Evolutionary conservation across 495 filamentous ascomycete genomes (phyloP), one percentile per base, ranked within the genome.

Genomic region (Penicillium ucsense): DNA sequence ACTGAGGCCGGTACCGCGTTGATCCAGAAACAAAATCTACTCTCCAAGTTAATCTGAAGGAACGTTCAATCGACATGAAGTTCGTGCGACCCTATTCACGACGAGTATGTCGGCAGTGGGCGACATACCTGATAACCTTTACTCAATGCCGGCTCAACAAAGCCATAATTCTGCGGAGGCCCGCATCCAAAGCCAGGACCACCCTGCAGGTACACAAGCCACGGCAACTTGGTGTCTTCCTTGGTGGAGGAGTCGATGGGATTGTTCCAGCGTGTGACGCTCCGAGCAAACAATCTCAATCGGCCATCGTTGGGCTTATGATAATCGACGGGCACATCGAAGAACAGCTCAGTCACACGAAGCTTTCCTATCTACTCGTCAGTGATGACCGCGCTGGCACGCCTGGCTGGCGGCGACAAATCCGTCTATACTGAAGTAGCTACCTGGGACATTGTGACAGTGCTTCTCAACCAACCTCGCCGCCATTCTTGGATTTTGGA

Each of bases 1-100:
- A 62, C 86, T 91, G 35, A 94, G 65, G 3, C 91, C 91, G 27
- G 88, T 94, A 8, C 91, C 91, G 47, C 91, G 79, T 55, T 94
- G 88, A 61, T 97, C 91, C 3, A 97, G 72, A 47, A 83, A 85
- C 7, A 97, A 75, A 29, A 95, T 64, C 68, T 92, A 73, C 43
- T 33, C 42, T 30, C 35, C 27, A 9, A 12, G 1, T 31, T 6
- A 11, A 29, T 32, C 4, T 6, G 10, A 41, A 20, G 4, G 36
- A 7, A 8, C 6, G 2, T n/a, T n/a, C 6, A 5, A 7, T 8
- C 3, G 12, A 35, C 5, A 6, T 9, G 8, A 3, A 45, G 20
- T 20, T 20, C 20, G 20, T 20, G 20, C 20, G 20, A 20, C 20
- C 2, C 20, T 20, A 20, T 2, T 34, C 3, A 3, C 6, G 9